Evolutionary conservation across 257 asterid species (phyloP).

Genomic region (Solanum sejunctum): DNA sequence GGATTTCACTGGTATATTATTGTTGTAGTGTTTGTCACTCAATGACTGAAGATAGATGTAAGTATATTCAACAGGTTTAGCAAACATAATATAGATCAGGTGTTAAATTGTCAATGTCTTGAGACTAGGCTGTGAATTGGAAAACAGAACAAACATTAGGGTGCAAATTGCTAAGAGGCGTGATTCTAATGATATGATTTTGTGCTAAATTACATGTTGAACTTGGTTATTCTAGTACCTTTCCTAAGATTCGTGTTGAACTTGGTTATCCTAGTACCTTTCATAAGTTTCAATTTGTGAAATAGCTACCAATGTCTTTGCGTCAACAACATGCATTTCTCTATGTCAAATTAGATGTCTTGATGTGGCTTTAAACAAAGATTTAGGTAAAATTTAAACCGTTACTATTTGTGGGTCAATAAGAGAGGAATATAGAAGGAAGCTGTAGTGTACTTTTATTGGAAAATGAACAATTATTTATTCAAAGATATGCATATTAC

Average conservation of each 20-base stretch:
- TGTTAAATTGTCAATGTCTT: background rate
- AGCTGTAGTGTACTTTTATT: background rate
- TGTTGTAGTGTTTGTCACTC: background rate
- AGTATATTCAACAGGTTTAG: background rate
- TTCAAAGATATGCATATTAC: background rate
- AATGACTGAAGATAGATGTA: background rate
- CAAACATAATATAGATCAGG: background rate
- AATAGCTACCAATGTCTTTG: background rate
- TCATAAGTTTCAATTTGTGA: background rate
- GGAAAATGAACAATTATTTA: background rate
- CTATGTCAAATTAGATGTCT: background rate
- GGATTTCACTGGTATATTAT: too few relatives aligned
- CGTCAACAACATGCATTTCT: background rate
- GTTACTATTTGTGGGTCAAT: background rate
- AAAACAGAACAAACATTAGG: background rate
- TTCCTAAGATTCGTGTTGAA: background rate
- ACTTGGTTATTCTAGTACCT: background rate
- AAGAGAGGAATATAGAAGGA: background rate
- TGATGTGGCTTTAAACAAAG: background rate
- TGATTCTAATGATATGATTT: background rate
- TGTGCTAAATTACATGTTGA: background rate
- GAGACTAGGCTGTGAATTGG: background rate
- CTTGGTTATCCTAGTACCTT: background rate
- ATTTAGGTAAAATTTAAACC: background rate
- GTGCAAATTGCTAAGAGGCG: background rate